Conservation (phyloP, 768 basidiomycete species). For the Trametes cingulata region DNA sequence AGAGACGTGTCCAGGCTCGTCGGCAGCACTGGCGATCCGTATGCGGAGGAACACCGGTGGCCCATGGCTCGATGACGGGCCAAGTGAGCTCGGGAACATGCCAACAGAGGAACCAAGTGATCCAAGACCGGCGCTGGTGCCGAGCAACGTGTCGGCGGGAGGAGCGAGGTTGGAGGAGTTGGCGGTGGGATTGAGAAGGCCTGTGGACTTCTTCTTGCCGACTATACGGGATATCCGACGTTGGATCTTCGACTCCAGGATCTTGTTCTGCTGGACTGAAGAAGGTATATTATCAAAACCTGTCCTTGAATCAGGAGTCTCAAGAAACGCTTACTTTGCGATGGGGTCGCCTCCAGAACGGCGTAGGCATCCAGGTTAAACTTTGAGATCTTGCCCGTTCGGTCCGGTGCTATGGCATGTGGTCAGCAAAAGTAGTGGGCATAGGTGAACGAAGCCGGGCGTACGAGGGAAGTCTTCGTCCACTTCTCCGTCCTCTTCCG, state of each 20-base stretch:
- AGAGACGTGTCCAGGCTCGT: slow-evolving; percentile 74
- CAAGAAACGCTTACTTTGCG: slow-evolving; percentile 56
- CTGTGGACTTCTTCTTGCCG: slow-evolving; percentile 56
- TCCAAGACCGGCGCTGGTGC: slow-evolving; percentile 42
- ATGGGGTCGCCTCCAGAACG: slow-evolving; percentile 69
- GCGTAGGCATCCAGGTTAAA: slow-evolving; percentile 93
- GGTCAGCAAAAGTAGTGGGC: not conserved
- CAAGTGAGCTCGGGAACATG: slow-evolving; percentile 64
- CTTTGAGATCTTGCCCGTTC: slow-evolving; percentile 80
- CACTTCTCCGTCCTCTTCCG: slow-evolving; percentile 96
- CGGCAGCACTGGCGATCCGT: slow-evolving; percentile 75
- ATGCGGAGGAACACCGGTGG: slow-evolving; percentile 85
- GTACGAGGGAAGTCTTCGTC: slow-evolving; percentile 98
- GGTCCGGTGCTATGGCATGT: slow-evolving; percentile 73
- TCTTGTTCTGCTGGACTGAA: slow-evolving; percentile 73
- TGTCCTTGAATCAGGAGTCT: not conserved
- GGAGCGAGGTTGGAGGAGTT: slow-evolving; percentile 38
- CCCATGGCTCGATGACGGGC: slow-evolving; percentile 70
- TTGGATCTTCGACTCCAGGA: slow-evolving; percentile 77
- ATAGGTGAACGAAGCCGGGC: slow-evolving; percentile 27
- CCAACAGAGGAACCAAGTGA: slow-evolving; percentile 32
- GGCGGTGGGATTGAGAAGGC: slow-evolving; percentile 38
- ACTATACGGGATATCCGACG: slow-evolving; percentile 76
- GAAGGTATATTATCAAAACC: not conserved
- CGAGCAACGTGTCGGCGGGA: slow-evolving; percentile 40